phyloP scores from a whole-genome alignment of 139 green algal genomes.

The Picochlorum sp. region DNA sequence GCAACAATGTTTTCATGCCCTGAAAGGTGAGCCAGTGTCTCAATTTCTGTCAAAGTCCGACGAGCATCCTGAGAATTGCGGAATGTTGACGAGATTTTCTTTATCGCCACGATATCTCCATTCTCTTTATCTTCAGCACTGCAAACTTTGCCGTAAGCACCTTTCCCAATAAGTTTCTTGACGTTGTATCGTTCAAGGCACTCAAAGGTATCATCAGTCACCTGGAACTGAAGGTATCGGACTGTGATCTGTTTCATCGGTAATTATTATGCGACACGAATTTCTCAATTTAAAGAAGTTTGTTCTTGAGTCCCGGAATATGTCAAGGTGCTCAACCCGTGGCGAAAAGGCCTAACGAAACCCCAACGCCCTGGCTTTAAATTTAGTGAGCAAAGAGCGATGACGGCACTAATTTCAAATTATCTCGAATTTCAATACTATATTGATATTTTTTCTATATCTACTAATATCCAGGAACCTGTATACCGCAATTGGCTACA shows the following conservation, averaged over 20 bases:
- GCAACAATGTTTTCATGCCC: slow-evolving; percentile 79
- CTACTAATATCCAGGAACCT: too few relatives aligned
- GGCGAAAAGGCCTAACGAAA: too few relatives aligned
- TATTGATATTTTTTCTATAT: too few relatives aligned
- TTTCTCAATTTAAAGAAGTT: background rate
- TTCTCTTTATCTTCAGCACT: slow-evolving; percentile 69
- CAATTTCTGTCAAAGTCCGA: slow-evolving; percentile 90
- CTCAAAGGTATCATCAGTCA: slow-evolving; percentile 19
- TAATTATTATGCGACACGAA: background rate
- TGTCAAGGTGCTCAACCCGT: background rate
- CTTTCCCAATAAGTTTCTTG: slow-evolving; percentile 76
- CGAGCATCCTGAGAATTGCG: slow-evolving; percentile 84
- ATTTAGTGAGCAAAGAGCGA: too few relatives aligned
- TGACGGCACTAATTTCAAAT: too few relatives aligned
- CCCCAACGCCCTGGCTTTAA: too few relatives aligned
- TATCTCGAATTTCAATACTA: too few relatives aligned
- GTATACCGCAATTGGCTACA: too few relatives aligned
- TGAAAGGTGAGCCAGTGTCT: slow-evolving; percentile 75
- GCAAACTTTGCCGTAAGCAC: slow-evolving; percentile 94
- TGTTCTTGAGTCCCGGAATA: background rate
- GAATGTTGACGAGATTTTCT: slow-evolving; percentile 86
- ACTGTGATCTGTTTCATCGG: slow-evolving; percentile 17
- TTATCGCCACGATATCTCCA: slow-evolving; percentile 85
- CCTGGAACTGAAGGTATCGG: slow-evolving; percentile 23
- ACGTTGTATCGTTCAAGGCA: slow-evolving; percentile 13